Evolutionary conservation across 2,329 filamentous ascomycete genomes (phyloP).

Genomic region (Macrophomina phaseolina): DNA sequence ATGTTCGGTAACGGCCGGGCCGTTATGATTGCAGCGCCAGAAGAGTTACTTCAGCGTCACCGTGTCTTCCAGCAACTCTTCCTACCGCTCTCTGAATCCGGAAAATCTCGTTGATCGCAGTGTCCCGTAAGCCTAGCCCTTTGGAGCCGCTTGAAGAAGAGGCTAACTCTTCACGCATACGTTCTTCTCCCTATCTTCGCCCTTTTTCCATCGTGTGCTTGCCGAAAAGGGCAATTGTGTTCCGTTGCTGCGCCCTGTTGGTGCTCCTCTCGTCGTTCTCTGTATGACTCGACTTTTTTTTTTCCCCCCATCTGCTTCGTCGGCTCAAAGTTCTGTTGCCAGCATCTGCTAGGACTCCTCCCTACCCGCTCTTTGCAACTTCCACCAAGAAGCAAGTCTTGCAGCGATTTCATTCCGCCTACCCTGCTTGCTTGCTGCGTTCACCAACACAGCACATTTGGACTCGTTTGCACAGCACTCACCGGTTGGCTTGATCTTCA

Average conservation of each 20-base stretch:
- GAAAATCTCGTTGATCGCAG: not conserved
- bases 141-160: not conserved
- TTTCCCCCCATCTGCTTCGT: not conserved
- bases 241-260: not conserved
- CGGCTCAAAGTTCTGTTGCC: too few relatives aligned
- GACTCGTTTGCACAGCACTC: too few relatives aligned
- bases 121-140: not conserved
- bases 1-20: not conserved
- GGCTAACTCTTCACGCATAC: not conserved
- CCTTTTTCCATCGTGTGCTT: not conserved
- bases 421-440: too few relatives aligned
- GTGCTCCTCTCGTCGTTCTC: too few relatives aligned
- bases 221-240: not conserved
- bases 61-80: too few relatives aligned
- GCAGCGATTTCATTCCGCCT: too few relatives aligned
- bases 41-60: too few relatives aligned
- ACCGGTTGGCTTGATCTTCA: too few relatives aligned
- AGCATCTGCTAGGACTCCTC: too few relatives aligned
- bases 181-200: not conserved
- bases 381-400: too few relatives aligned
- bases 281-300: not conserved
- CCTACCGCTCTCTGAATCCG: not conserved
- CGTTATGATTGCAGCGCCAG: not conserved
- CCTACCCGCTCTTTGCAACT: too few relatives aligned
- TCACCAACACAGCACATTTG: too few relatives aligned